Evolutionary conservation across 495 filamentous ascomycete species (phyloP), one percentile per base, ranked within the genome.

Genomic region (Hyaloscypha bicolor): DNA sequence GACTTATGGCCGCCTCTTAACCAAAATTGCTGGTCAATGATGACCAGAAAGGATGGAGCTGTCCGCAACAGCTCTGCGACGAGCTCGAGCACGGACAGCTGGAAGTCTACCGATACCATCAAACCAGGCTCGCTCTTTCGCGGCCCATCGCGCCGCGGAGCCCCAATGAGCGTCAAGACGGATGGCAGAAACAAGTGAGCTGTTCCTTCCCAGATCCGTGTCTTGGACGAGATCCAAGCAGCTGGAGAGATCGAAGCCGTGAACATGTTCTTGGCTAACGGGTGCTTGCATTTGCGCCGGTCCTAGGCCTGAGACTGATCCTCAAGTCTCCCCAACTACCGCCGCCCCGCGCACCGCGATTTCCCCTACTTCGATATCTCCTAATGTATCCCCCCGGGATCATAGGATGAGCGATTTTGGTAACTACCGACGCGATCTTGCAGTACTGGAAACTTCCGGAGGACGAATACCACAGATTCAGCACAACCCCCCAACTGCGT

Each of bases 341-440:
- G 75, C 77, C 29, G 75, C 80, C 64, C 66, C 66, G 65, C 79
- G 79, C 69, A 68, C 78, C 57, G 78, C 79, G 42, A 76, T 82
- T 59, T 84, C 84, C 16, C 80, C 83, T 14, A 74, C 81, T 55
- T 82, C 81, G 55, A 78, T 74, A 55, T 73, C 79, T 63, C 79
- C 82, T 60, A 82, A 77, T 71, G 74, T 76, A 61, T 80, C 84
- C 63, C 75, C 79, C 30, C 80, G 81, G 73, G 82, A 76, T 60
- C 77, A 76, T 72, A 75, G 82, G 60, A 79, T 84, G 80, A 82
- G 76, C 73, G 85, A 87, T 64, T 81, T 90, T 66, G 79, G 80
- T 70, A 86, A 87, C 73, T 87, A 92, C 72, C 86, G 89, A 67
- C 87, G 88, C 74, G 88, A 91, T 65, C 83, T 92, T n/a, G 84